Evolutionary conservation across 305 asterid species (phyloP).

Genomic region (Plantago lanceolata): DNA sequence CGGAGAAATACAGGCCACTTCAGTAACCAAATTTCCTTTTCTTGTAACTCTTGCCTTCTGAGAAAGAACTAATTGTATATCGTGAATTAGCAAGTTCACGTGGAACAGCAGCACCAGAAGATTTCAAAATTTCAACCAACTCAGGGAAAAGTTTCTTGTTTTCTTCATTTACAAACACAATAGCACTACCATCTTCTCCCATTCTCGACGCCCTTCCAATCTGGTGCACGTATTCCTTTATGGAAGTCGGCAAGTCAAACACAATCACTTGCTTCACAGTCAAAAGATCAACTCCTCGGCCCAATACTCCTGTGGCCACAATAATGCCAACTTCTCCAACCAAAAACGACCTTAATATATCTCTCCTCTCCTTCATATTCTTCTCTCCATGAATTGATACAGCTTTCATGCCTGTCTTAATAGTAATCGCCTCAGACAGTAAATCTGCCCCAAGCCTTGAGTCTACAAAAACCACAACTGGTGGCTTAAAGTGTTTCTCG

Average conservation of each 20-base stretch:
- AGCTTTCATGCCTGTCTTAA: constrained; percentile 63
- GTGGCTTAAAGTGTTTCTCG: constrained; percentile 85
- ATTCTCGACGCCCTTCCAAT: constrained; percentile 90
- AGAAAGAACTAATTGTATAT: constrained; percentile 31
- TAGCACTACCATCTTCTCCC: constrained; percentile 72
- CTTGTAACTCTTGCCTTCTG: constrained; percentile 39
- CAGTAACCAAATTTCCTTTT: constrained; percentile 56
- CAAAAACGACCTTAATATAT: constrained; percentile 60
- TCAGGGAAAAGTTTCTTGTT: constrained; percentile 65
- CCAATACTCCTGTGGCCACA: constrained; percentile 87
- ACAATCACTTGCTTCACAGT: constrained; percentile 76
- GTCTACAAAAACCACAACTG: constrained; percentile 80
- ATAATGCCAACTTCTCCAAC: constrained; percentile 66
- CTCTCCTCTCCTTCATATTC: constrained; percentile 87
- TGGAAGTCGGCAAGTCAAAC: constrained; percentile 88
- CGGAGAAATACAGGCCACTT: constrained; percentile 8
- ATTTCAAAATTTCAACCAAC: constrained; percentile 53
- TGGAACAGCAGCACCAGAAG: constrained; percentile 75
- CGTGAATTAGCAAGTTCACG: constrained; percentile 63
- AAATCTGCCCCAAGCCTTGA: constrained; percentile 89
- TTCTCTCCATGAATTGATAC: constrained; percentile 85
- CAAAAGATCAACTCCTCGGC: constrained; percentile 76
- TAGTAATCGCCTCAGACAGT: constrained; percentile 69
- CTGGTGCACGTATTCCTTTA: constrained; percentile 85
- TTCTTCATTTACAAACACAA: constrained; percentile 80